Base-by-base conservation (phyloP, 2,329 filamentous ascomycete species). In the Lojkania enalia region DNA sequence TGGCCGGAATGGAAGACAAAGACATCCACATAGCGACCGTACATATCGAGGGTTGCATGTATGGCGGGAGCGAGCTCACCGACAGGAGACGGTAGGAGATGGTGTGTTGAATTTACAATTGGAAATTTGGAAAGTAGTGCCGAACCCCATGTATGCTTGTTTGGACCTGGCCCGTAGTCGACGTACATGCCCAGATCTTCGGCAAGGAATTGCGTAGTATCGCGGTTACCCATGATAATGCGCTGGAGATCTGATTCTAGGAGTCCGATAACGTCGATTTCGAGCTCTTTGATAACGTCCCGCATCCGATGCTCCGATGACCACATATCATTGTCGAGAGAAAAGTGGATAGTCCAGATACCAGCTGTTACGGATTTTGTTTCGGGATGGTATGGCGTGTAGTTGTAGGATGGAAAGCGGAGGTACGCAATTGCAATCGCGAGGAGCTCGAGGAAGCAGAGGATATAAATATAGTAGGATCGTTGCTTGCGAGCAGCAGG, bases 171-270 rank as follows among this genome's bases (percentile, higher is more conserved):
- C 43, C 94, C 94, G 63, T 90, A 96, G 74, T 99, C 94, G 38
- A 95, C 91, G 64, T 96, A 99, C 94, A 99, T 99, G 58, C 94
- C 94, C 9, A 99, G 80, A 56, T 99, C 91, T 68, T 97, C 92
- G 15, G 94, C 91, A 6, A 99, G 81, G 72, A 89, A 95, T 67
- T 97, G 94, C 1, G 94, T 96, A 6, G 89, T 87, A 67, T 99
- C 94, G 55, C 94, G 87, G 74, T 97, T 99, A 63, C 94, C 94
- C 94, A 97, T 99, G 76, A 99, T 99, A 73, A 99, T 96, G 57
- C 92, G 88, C 74, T 99, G 94, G 25, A 89, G 80, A 67, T 99
- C 94, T 0, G 87, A 88, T 71, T 99, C 94, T 0, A 99, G 80
- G 15, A 99, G 81, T n/a, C 94, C 94, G 35, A 99, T 81, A 4